Percentiles rank a stretch among this genome's conserved stretches.
Conservation (phyloP, 2,329 filamentous ascomycete species). For the Chaetomium sp. region DNA sequence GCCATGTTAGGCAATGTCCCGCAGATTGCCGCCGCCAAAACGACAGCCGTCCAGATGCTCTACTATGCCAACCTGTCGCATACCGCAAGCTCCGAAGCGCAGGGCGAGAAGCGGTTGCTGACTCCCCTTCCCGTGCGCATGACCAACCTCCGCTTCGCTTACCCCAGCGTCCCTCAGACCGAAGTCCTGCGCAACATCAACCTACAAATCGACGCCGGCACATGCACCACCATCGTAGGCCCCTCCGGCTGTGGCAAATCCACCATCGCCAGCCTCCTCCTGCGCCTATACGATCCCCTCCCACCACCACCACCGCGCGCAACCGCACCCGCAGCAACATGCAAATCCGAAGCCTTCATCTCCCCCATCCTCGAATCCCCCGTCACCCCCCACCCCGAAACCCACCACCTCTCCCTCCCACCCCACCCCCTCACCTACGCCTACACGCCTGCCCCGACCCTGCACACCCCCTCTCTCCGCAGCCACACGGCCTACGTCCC, state of each 20-base stretch:
- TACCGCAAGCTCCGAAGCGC: slow-evolving; percentile 58
- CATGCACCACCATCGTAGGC: slow-evolving; percentile 77
- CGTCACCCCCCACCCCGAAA: not conserved
- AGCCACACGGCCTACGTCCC: slow-evolving; percentile 67
- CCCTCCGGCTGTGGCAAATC: slow-evolving; percentile 89
- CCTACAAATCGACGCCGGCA: slow-evolving; percentile 64
- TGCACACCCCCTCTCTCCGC: slow-evolving; percentile 65
- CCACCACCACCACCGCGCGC: not conserved
- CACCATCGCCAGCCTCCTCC: slow-evolving; percentile 73
- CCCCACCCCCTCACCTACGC: slow-evolving; percentile 55
- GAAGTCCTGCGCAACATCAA: slow-evolving; percentile 65
- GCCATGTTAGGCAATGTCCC: slow-evolving; percentile 74
- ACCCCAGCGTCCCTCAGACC: slow-evolving; percentile 59
- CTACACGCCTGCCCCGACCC: slow-evolving; percentile 54
- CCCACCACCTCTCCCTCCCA: slow-evolving; percentile 11
- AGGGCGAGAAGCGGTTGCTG: slow-evolving; percentile 43
- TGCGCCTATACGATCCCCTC: slow-evolving; percentile 65
- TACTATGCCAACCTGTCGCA: slow-evolving; percentile 64
- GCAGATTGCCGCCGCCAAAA: slow-evolving; percentile 73
- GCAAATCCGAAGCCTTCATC: not conserved
- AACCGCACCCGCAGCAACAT: not conserved
- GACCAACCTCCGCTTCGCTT: slow-evolving; percentile 68
- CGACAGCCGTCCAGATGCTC: slow-evolving; percentile 72
- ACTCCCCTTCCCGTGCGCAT: slow-evolving; percentile 54
- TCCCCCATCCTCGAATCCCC: slow-evolving; percentile 3